phyloP scores from a whole-genome alignment of 352 stramenopile species.

The Phytophthora kernoviae region DNA sequence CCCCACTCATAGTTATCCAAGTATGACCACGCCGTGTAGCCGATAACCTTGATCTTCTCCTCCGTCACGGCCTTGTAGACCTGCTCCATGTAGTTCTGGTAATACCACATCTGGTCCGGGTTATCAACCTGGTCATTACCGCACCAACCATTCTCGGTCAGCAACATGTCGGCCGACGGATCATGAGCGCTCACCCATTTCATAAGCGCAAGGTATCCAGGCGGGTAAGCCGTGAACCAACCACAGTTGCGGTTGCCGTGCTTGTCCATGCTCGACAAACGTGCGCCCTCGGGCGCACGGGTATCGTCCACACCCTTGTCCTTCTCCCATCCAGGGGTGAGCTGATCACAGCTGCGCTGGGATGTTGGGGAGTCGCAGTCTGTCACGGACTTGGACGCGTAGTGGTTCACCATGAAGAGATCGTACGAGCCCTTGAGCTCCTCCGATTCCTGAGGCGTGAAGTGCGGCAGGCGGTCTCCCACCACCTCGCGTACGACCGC shows the following conservation, averaged over 20 bases:
- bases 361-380: slow-evolving; percentile 51
- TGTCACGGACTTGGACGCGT: slow-evolving; percentile 71
- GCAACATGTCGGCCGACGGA: slow-evolving; percentile 30
- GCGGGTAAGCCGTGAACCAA: slow-evolving; percentile 51
- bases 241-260: slow-evolving; percentile 46
- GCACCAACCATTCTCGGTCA: slow-evolving; percentile 62
- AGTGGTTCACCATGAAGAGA: slow-evolving; percentile 96
- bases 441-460: slow-evolving; percentile 75
- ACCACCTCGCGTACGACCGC: slow-evolving; percentile 83
- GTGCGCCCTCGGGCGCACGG: slow-evolving; percentile 60
- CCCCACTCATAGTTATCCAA: slow-evolving; percentile 97
- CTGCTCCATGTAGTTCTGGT: slow-evolving; percentile 42
- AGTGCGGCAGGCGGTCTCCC: slow-evolving; percentile 83
- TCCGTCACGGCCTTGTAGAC: slow-evolving; percentile 56
- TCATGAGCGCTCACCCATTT: slow-evolving; percentile 47
- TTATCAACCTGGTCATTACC: slow-evolving; percentile 50
- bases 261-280: slow-evolving; percentile 41
- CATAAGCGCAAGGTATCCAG: slow-evolving; percentile 49
- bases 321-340: slow-evolving; percentile 44
- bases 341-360: slow-evolving; percentile 31
- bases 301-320: slow-evolving; percentile 56
- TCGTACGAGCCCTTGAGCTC: slow-evolving; percentile 88
- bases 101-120: slow-evolving; percentile 58
- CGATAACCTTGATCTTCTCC: slow-evolving; percentile 60
- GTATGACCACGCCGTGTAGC: slow-evolving; percentile 94